A percentile compares a stretch with the other conserved stretches of the same genome.
phyloP scores from a whole-genome alignment of 2,329 filamentous ascomycete species.

The Acarospora socialis region DNA sequence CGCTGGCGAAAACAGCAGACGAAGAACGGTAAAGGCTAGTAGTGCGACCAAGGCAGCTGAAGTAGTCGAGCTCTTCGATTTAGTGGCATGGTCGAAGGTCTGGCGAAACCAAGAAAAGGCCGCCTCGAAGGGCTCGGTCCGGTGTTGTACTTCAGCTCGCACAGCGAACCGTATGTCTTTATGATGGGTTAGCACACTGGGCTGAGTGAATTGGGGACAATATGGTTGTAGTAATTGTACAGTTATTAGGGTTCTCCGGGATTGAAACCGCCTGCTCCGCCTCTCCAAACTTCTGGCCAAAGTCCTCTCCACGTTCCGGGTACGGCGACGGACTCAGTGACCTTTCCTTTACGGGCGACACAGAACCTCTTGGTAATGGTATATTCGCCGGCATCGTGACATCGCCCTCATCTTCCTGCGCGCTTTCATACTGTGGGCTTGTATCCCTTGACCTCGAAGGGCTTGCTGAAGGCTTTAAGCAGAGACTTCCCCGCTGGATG shows the following conservation, averaged over 20 bases:
- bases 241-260: conserved; percentile 32
- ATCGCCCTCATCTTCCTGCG: conserved; percentile 35
- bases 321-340: conserved; percentile 39
- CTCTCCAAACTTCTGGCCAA: conserved; percentile 23
- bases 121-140: conserved; percentile 69
- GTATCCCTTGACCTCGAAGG: conserved; percentile 40
- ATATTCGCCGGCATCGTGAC: conserved; percentile 40
- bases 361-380: conserved; percentile 38
- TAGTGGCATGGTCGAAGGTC: conserved; percentile 46
- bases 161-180: conserved; percentile 67
- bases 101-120: conserved; percentile 49
- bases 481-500: conserved; percentile 31
- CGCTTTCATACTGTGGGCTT: conserved; percentile 47
- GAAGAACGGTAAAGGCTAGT: conserved; percentile 49
- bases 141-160: conserved; percentile 75
- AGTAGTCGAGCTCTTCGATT: conserved; percentile 54
- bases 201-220: conserved; percentile 16
- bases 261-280: conserved; percentile 20
- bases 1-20: conserved; percentile 55
- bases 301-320: conserved; percentile 22
- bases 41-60: conserved; percentile 47
- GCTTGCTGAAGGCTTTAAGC: conserved; percentile 30
- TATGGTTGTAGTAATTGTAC: conserved; percentile 27
- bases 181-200: conserved; percentile 21
- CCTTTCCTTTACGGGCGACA: conserved; percentile 42